Conservation (phyloP, 768 basidiomycete species). For the Boletus reticulatus region DNA sequence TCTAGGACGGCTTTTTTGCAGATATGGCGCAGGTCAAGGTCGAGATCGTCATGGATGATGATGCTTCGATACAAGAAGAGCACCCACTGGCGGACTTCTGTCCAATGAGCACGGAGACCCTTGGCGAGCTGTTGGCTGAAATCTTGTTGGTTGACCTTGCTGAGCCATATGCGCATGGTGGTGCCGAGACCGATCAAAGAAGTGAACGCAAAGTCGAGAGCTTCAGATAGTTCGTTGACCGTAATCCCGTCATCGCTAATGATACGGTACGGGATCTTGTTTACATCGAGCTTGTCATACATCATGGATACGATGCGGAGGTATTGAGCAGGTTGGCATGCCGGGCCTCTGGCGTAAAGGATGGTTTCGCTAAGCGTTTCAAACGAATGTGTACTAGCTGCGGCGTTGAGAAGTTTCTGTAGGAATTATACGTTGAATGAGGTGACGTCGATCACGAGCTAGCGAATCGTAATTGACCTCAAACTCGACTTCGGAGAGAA, state of each 20-base stretch:
- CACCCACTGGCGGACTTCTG: constrained; percentile 27
- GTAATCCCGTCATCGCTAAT: neutral
- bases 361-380: constrained; percentile 13
- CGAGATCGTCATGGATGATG: constrained; percentile 6
- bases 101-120: constrained; percentile 17
- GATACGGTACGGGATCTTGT: constrained; percentile 15
- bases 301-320: constrained; percentile 21
- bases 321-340: constrained; percentile 21
- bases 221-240: neutral
- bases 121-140: constrained; percentile 12
- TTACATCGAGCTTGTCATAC: constrained; percentile 18
- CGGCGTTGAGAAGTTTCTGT: constrained; percentile 15
- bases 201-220: constrained; percentile 12
- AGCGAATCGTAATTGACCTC: constrained; percentile 12
- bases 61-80: constrained; percentile 20
- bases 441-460: neutral
- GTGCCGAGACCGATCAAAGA: constrained; percentile 19
- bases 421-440: neutral
- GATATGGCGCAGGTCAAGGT: constrained; percentile 9
- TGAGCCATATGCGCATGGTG: constrained; percentile 22
- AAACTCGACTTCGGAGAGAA: constrained; percentile 14
- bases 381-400: constrained; percentile 7
- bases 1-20: constrained; percentile 26
- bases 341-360: constrained; percentile 3
- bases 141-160: constrained; percentile 8